Percentiles rank a stretch among this genome's conserved stretches.
Evolutionary conservation across 2,329 filamentous ascomycete genomes (phyloP).

Genomic region (Botrytis pseudocinerea): DNA sequence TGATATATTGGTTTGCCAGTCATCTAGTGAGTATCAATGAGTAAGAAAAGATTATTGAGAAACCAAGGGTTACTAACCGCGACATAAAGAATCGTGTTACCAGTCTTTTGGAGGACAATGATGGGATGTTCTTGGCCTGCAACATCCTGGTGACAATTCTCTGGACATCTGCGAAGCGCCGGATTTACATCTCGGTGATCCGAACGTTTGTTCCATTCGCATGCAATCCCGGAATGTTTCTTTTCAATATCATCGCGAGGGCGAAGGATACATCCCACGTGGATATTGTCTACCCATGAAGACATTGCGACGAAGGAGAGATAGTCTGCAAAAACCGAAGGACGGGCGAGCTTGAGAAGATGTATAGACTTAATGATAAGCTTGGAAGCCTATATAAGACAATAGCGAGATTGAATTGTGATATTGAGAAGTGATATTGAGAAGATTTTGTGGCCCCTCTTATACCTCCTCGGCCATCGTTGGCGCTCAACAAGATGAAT

Average conservation of each 20-base stretch:
- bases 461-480: neutral
- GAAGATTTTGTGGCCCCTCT: neutral
- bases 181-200: too few relatives aligned
- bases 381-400: neutral
- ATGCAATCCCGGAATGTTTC: neutral
- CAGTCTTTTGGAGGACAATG: neutral
- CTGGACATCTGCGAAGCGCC: neutral
- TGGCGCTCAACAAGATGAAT: too few relatives aligned
- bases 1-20: neutral
- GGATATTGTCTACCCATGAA: neutral
- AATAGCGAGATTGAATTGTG: neutral
- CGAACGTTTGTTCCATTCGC: neutral
- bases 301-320: neutral
- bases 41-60: neutral
- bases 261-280: neutral
- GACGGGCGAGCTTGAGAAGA: neutral
- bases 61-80: too few relatives aligned
- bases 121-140: neutral
- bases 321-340: neutral
- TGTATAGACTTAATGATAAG: neutral
- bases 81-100: neutral
- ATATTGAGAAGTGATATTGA: neutral
- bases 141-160: neutral
- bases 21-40: neutral
- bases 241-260: neutral